Evolutionary conservation across 108 stramenopile genomes (phyloP).

Genomic region (Halocafeteria seosinensis): DNA sequence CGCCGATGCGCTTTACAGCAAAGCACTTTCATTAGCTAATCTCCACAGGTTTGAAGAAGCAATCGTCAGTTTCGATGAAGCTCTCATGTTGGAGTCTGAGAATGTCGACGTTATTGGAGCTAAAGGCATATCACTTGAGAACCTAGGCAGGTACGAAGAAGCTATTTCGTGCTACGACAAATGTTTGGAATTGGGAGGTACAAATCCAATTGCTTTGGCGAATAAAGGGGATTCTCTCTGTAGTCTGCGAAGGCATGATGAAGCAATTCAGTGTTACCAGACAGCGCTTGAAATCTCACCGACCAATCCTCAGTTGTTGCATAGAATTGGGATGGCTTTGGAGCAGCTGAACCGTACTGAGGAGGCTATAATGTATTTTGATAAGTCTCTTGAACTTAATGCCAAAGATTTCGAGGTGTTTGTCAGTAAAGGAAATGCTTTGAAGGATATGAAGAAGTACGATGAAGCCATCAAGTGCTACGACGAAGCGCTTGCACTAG

Average conservation of each 20-base stretch:
- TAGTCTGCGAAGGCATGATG: slow-evolving; percentile 28
- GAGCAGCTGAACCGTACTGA: slow-evolving; percentile 37
- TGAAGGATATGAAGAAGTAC: slow-evolving; percentile 33
- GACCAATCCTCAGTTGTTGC: slow-evolving; percentile 41
- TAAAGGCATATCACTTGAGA: slow-evolving; percentile 38
- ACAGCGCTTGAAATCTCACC: slow-evolving; percentile 37
- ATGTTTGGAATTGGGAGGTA: slow-evolving; percentile 33
- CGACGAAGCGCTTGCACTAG: slow-evolving; percentile 26
- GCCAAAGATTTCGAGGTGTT: slow-evolving; percentile 45
- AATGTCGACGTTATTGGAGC: slow-evolving; percentile 47
- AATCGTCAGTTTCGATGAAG: slow-evolving; percentile 43
- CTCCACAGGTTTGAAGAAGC: slow-evolving; percentile 33
- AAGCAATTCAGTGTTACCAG: no score
- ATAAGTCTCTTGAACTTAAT: slow-evolving; percentile 32
- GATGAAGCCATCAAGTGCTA: slow-evolving; percentile 35
- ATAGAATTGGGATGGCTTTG: slow-evolving; percentile 38
- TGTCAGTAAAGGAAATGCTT: slow-evolving; percentile 38
- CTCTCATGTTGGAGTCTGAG: slow-evolving; percentile 34
- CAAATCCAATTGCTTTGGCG: slow-evolving; percentile 36
- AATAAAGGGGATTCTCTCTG: slow-evolving; percentile 36
- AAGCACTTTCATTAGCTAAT: slow-evolving; percentile 40
- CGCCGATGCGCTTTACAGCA: slow-evolving; percentile 43
- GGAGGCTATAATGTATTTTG: slow-evolving; percentile 41
- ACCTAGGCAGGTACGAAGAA: slow-evolving; percentile 28
- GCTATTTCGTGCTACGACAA: slow-evolving; percentile 43